Conservation (phyloP, 805 yeast genomes). For the Saturnispora hagleri region DNA sequence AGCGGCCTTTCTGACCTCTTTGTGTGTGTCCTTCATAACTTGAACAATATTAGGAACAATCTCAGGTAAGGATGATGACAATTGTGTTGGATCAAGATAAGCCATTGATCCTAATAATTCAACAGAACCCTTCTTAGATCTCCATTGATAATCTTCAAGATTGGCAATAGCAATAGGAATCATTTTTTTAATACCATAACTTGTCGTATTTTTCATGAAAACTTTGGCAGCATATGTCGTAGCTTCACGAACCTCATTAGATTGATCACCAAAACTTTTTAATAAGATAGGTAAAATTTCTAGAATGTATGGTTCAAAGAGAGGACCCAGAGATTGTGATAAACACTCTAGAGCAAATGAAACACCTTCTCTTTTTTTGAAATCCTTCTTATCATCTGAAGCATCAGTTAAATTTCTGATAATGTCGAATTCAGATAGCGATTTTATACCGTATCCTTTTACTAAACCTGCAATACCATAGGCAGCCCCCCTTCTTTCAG, state of each 20-base stretch:
- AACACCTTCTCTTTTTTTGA: slow-evolving; percentile 75
- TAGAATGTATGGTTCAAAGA: slow-evolving; percentile 89
- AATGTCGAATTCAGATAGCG: slow-evolving; percentile 68
- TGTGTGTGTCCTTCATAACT: slow-evolving; percentile 89
- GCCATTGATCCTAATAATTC: slow-evolving; percentile 97
- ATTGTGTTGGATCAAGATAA: slow-evolving; percentile 86
- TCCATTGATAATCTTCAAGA: slow-evolving; percentile 86
- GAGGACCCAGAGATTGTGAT: slow-evolving; percentile 63
- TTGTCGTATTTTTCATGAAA: slow-evolving; percentile 85
- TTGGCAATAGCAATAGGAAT: slow-evolving; percentile 86
- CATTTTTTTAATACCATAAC: slow-evolving; percentile 82
- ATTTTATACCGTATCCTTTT: slow-evolving; percentile 78
- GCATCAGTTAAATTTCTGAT: slow-evolving; percentile 71
- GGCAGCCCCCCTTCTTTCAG: slow-evolving; percentile 85
- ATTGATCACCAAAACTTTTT: slow-evolving; percentile 74
- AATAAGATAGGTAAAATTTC: slow-evolving; percentile 78
- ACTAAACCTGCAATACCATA: slow-evolving; percentile 93
- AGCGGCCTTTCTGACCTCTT: slow-evolving; percentile 94
- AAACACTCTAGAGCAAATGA: slow-evolving; percentile 79
- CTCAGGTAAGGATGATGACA: slow-evolving; percentile 77
- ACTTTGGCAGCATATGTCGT: slow-evolving; percentile 79
- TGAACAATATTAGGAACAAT: slow-evolving; percentile 96
- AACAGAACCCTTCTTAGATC: slow-evolving; percentile 94
- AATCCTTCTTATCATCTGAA: slow-evolving; percentile 75
- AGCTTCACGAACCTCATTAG: slow-evolving; percentile 80